These are phyloP conservation scores for Wickerhamiella azyma DNA, from an alignment of 805 yeast species.

Conservation along the genomic window DNA sequence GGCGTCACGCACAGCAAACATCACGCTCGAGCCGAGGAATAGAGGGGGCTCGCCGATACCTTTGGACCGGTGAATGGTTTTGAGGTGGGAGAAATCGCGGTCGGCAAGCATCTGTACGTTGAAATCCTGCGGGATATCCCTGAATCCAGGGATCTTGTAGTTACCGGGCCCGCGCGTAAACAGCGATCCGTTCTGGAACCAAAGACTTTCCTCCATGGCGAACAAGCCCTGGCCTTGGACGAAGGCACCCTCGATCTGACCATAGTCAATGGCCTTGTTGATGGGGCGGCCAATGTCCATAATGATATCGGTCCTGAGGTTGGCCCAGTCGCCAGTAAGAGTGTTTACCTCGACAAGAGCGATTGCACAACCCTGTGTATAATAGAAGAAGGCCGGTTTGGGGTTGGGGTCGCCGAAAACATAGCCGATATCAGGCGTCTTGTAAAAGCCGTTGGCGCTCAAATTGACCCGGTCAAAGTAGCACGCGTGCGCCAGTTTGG, in stretches of 20 bases:
- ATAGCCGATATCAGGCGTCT: slow-evolving; percentile 37
- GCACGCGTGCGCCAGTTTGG: slow-evolving; percentile 30
- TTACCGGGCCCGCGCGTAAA: slow-evolving; percentile 38
- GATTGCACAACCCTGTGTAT: slow-evolving; percentile 35
- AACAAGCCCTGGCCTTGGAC: slow-evolving; percentile 38
- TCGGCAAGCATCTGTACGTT: slow-evolving; percentile 31
- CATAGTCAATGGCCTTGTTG: slow-evolving; percentile 37
- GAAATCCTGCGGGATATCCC: slow-evolving; percentile 35
- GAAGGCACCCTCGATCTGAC: slow-evolving; percentile 39
- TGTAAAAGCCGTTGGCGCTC: slow-evolving; percentile 37
- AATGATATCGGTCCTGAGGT: slow-evolving; percentile 31
- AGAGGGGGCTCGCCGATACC: slow-evolving; percentile 42
- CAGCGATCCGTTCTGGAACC: slow-evolving; percentile 32
- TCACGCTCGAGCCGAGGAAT: slow-evolving; percentile 31
- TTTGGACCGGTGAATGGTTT: slow-evolving; percentile 32
- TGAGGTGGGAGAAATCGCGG: slow-evolving; percentile 31
- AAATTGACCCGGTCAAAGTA: slow-evolving; percentile 34
- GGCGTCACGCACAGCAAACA: slow-evolving; percentile 35
- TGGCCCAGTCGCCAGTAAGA: slow-evolving; percentile 36
- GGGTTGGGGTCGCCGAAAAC: slow-evolving; percentile 31
- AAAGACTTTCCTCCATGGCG: slow-evolving; percentile 36
- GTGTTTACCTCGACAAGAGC: slow-evolving; percentile 34
- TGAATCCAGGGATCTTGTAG: slow-evolving; percentile 38
- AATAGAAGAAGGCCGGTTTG: slow-evolving; percentile 34
- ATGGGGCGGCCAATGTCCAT: slow-evolving; percentile 38